These are phyloP conservation scores for Cystobasidium ongulense DNA, from an alignment of 768 basidiomycete genomes.

Conservation along the genomic window DNA sequence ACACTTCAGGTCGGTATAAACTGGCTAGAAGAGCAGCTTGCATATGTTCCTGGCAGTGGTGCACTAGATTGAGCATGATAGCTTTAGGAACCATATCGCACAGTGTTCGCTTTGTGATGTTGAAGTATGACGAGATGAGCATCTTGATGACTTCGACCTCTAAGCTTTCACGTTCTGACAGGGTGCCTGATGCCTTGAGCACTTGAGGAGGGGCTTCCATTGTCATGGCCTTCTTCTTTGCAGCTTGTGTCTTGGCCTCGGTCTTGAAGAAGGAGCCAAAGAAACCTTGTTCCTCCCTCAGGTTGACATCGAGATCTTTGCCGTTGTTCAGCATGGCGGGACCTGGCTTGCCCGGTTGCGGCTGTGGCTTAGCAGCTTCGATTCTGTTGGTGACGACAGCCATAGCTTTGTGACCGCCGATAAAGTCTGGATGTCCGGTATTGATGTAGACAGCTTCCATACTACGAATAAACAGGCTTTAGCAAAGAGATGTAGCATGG, in stretches of 20 bases:
- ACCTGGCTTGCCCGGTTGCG: slow-evolving; percentile 63
- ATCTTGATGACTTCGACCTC: slow-evolving; percentile 99
- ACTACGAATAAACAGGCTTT: slow-evolving; percentile 46
- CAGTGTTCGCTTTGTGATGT: slow-evolving; percentile 98
- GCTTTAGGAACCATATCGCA: slow-evolving; percentile 97
- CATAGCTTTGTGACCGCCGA: slow-evolving; percentile 94
- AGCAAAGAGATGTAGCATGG: not conserved
- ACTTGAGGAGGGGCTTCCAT: slow-evolving; percentile 71
- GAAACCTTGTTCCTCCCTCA: slow-evolving; percentile 83
- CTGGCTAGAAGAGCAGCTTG: slow-evolving; percentile 90
- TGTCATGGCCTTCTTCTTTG: slow-evolving; percentile 48
- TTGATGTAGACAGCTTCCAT: slow-evolving; percentile 99
- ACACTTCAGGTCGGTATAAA: slow-evolving; percentile 91
- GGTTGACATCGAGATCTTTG: slow-evolving; percentile 84
- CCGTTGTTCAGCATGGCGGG: slow-evolving; percentile 75
- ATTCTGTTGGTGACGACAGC: slow-evolving; percentile 63
- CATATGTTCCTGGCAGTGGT: slow-evolving; percentile 84
- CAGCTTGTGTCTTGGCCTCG: slow-evolving; percentile 43
- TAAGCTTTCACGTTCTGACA: slow-evolving; percentile 92
- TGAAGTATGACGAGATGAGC: slow-evolving; percentile 81
- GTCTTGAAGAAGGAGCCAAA: slow-evolving; percentile 89
- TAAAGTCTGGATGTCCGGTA: slow-evolving; percentile 97
- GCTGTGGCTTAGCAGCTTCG: slow-evolving; percentile 63
- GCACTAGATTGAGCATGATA: slow-evolving; percentile 63
- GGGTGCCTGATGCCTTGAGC: slow-evolving; percentile 79